Base-by-base conservation (phyloP, 2,329 filamentous ascomycete species). In the Cordyceps farinosa region DNA sequence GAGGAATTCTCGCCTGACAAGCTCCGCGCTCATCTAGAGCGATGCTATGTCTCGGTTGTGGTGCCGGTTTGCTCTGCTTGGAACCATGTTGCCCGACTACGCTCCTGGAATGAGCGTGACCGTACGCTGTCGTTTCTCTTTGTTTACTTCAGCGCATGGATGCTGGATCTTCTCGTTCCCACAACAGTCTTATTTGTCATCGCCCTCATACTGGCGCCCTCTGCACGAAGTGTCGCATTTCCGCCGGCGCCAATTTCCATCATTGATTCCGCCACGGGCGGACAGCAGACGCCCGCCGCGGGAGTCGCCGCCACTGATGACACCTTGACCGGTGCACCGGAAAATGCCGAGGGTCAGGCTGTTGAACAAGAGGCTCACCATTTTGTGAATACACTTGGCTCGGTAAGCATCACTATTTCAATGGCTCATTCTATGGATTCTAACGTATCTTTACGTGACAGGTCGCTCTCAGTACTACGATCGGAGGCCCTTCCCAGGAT, bases 1-100 rank as follows among this genome's bases (percentile, higher is more conserved):
- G 90, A 93, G 68, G 88, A 92, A 64, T 93, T 93, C 72, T 90
- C 88, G 0, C 90, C 90, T 0, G 90, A 94, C 70, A 94, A 93
- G 73, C 78, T 94, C 45, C 82, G 90, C n/a, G 84, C 86, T 3
- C 91, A 88, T 48, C 70, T 93, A 2, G 91, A 94, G 73, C 82
- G 91, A 15, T 77, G 92, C 11, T 94, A 94, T 71, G 91, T 90
- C 82, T 91, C 87, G 0, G 84, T 93, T 1, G 80, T 88, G 5
- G 83, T 91, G 56, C 81, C 86, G 15, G 57, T 90, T 34, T 80
- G 90, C 48, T 80, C 77, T 1, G 82, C 84, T 30, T 81, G 83
- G 56, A 92, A 93, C 67, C 90, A 94, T 65, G 79, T 92, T 66
- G 87, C 84, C 6, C 81, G 91, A 30, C 75, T 95, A 6, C 83